Conservation (phyloP, 2,329 filamentous ascomycete species). For the Monilinia vaccinii-corymbosi region DNA sequence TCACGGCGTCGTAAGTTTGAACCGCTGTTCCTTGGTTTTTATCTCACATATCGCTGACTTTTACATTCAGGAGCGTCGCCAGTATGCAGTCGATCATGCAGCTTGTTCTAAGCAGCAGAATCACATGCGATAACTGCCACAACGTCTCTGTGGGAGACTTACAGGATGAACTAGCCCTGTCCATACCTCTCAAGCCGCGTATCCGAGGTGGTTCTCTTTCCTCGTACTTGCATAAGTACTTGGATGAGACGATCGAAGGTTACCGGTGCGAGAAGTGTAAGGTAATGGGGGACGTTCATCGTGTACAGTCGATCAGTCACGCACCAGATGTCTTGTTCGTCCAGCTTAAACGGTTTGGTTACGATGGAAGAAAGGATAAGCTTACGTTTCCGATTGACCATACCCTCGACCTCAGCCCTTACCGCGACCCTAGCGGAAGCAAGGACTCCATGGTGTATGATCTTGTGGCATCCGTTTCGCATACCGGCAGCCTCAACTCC, state of each 20-base stretch:
- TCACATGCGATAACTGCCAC: slow-evolving; percentile 23
- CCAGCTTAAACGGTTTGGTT: slow-evolving; percentile 26
- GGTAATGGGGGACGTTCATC: slow-evolving; percentile 11
- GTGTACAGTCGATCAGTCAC: slow-evolving; percentile 17
- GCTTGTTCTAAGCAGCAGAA: slow-evolving; percentile 13
- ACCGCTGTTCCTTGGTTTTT: no score
- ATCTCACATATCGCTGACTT: not conserved
- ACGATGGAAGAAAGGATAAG: slow-evolving; percentile 16
- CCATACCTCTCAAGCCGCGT: slow-evolving; percentile 22
- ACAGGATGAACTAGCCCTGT: slow-evolving; percentile 21
- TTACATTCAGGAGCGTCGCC: slow-evolving; percentile 10
- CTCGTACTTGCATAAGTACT: slow-evolving; percentile 19
- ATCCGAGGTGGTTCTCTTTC: slow-evolving; percentile 16
- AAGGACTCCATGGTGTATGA: slow-evolving; percentile 21
- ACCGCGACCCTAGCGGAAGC: slow-evolving; percentile 11
- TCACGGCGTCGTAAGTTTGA: slow-evolving; percentile 22
- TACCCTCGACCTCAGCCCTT: slow-evolving; percentile 21
- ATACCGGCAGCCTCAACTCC: slow-evolving; percentile 16
- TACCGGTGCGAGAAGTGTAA: slow-evolving; percentile 25
- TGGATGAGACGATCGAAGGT: slow-evolving; percentile 19
- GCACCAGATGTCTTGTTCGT: slow-evolving; percentile 24
- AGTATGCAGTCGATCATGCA: slow-evolving; percentile 19
- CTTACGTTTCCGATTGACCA: slow-evolving; percentile 17
- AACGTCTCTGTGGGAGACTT: slow-evolving; percentile 14
- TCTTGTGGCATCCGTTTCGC: slow-evolving; percentile 27